Base-by-base conservation (phyloP, 345 rosid genomes). In the Raphanus raphanistrum region DNA sequence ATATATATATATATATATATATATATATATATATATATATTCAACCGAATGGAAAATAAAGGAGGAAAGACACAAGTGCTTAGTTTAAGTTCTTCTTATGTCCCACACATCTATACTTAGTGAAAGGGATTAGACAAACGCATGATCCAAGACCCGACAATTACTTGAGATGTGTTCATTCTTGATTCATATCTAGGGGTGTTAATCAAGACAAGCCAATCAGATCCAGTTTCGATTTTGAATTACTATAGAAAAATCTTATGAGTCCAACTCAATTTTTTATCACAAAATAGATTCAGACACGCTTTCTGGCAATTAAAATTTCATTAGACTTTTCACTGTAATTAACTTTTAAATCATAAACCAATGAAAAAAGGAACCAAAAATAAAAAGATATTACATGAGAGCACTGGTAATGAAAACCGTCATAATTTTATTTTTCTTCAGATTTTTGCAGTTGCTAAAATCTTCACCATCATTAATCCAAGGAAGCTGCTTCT, bases 11-110 rank as follows among this genome's bases (percentile, higher is more conserved):
- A n/a, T n/a, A n/a, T n/a, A n/a, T n/a, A n/a, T n/a, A n/a, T n/a
- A n/a, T n/a, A n/a, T n/a, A n/a, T n/a, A n/a, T n/a, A n/a, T n/a
- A 78, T 59, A 10, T 45, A 61, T 26, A 35, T 38, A 31, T 59
- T 59, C 66, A 77, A 77, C 71, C 15, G 55, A 54, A 43, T 70
- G 15, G 28, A 62, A 69, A n/a, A 54, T 31, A 58, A 68, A 45
- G 28, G 74, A 76, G 8, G 31, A 61, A 60, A 45, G 63, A 63
- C 80, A 63, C 54, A 71, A 73, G 67, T 76, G 36, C 25, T 65
- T 72, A 65, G 62, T 65, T 72, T 66, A 78, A 73, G 58, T 72
- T 81, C 66, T 73, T 38, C 50, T 59, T 45, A 72, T 76, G 69
- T 67, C 77, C 74, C 69, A 72, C 77, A 67, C 55, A 27, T 45